Conservation (phyloP, 495 filamentous ascomycete species). For the Penicillium canariense region DNA sequence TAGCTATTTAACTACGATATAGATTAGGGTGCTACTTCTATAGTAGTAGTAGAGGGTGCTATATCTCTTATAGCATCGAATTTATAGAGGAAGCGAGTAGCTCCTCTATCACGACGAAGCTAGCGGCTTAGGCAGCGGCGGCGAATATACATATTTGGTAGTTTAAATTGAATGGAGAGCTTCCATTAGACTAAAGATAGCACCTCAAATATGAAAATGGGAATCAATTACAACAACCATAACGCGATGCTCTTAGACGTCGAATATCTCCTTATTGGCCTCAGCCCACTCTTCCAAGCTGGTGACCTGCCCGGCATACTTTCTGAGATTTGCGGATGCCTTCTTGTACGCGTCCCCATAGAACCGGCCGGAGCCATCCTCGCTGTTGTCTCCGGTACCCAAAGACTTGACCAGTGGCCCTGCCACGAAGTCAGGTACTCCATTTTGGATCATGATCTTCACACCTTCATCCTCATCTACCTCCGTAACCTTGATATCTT, state of each 20-base stretch:
- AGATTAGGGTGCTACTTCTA: too few species aligned
- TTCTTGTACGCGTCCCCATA: neutral
- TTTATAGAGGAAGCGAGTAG: too few species aligned
- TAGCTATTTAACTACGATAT: too few species aligned
- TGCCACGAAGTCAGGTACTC: neutral
- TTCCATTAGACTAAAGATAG: neutral
- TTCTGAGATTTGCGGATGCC: neutral
- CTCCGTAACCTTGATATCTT: neutral
- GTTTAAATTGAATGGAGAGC: too few species aligned
- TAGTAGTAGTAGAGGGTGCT: too few species aligned
- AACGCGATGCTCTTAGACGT: neutral
- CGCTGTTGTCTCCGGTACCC: neutral
- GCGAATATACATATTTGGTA: too few species aligned
- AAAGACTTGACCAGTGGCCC: neutral
- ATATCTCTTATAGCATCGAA: too few species aligned
- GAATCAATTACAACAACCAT: neutral
- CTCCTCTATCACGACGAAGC: too few species aligned
- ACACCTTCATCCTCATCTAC: neutral
- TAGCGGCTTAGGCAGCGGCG: too few species aligned
- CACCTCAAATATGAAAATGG: neutral
- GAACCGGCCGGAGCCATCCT: neutral
- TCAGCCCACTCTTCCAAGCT: slow-evolving; percentile 3
- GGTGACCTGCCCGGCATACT: neutral
- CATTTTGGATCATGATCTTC: neutral
- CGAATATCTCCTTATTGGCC: slow-evolving; percentile 1